Conservation (phyloP, 371 early-diverging fungal genomes). For the Coemansia sp. region DNA sequence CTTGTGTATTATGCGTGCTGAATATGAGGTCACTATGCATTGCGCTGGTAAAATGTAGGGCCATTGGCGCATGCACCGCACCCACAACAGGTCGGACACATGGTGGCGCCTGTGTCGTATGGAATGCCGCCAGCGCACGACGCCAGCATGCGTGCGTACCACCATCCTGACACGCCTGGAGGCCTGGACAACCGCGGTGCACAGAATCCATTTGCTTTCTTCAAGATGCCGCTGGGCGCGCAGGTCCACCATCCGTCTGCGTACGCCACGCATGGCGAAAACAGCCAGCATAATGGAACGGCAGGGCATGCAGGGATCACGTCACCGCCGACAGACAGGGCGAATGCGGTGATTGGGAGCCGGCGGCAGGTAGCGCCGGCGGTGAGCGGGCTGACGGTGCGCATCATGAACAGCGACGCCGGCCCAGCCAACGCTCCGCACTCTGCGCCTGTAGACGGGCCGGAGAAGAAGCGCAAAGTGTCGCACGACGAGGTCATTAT, state of each 20-base stretch:
- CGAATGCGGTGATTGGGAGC: slow-evolving; percentile 1
- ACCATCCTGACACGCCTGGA: slow-evolving; percentile 51
- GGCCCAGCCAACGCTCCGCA: slow-evolving; percentile 25
- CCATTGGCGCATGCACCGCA: slow-evolving; percentile 15
- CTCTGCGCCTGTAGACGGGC: slow-evolving; percentile 49
- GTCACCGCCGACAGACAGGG: neutral
- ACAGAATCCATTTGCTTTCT: slow-evolving; percentile 49
- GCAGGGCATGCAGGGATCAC: slow-evolving; percentile 4
- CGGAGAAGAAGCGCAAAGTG: slow-evolving; percentile 40
- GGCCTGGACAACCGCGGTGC: slow-evolving; percentile 29
- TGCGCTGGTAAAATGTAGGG: slow-evolving; percentile 14
- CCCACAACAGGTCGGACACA: slow-evolving; percentile 14
- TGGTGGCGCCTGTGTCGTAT: slow-evolving; percentile 13
- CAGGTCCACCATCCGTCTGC: slow-evolving; percentile 48
- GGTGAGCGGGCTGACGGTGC: slow-evolving; percentile 43
- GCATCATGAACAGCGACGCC: slow-evolving; percentile 14
- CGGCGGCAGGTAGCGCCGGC: slow-evolving; percentile 39
- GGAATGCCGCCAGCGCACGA: slow-evolving; percentile 17
- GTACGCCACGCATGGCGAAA: slow-evolving; percentile 11
- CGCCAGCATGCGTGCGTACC: slow-evolving; percentile 30
- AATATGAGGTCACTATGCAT: slow-evolving; percentile 8
- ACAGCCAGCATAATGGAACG: slow-evolving; percentile 4
- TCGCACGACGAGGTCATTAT: slow-evolving; percentile 50
- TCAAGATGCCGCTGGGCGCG: slow-evolving; percentile 44
- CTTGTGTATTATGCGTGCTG: neutral